Conservation (phyloP, 148 eudicot genomes). For the Arctostaphylos glauca region DNA sequence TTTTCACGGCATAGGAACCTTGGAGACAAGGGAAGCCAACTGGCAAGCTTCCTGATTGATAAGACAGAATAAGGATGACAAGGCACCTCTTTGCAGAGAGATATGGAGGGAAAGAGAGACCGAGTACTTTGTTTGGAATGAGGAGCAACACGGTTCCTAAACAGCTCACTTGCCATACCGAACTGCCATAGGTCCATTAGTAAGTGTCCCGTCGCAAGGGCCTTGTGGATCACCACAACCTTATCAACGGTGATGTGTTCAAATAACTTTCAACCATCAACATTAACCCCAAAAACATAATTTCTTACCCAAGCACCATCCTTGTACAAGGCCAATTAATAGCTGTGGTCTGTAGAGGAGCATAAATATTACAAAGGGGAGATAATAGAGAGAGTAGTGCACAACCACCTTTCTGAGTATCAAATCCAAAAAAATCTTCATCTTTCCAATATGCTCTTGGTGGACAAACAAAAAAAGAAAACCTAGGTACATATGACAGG, state of each 20-base stretch:
- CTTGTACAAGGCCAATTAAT: background rate
- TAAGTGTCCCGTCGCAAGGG: background rate
- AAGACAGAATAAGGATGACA: background rate
- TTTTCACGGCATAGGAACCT: background rate
- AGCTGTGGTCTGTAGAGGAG: background rate
- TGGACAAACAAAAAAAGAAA: background rate
- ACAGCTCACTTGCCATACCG: background rate
- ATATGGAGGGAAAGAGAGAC: background rate
- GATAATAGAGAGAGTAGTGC: background rate
- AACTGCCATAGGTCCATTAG: background rate
- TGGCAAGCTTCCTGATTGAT: background rate
- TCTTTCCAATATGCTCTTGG: background rate
- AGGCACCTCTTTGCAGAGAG: background rate
- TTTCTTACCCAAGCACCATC: too few species aligned
- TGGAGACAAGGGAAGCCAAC: background rate
- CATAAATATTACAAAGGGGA: background rate
- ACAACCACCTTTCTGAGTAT: background rate
- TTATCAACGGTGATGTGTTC: background rate
- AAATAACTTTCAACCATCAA: constrained; percentile 2
- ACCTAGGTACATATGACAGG: background rate
- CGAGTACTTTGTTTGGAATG: background rate
- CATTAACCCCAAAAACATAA: background rate
- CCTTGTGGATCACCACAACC: background rate
- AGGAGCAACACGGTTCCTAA: background rate
- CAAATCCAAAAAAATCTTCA: background rate